A percentile compares a stretch with the other conserved stretches of the same genome.
Conservation (phyloP, 345 rosid genomes). For the Syzygium aqueum region DNA sequence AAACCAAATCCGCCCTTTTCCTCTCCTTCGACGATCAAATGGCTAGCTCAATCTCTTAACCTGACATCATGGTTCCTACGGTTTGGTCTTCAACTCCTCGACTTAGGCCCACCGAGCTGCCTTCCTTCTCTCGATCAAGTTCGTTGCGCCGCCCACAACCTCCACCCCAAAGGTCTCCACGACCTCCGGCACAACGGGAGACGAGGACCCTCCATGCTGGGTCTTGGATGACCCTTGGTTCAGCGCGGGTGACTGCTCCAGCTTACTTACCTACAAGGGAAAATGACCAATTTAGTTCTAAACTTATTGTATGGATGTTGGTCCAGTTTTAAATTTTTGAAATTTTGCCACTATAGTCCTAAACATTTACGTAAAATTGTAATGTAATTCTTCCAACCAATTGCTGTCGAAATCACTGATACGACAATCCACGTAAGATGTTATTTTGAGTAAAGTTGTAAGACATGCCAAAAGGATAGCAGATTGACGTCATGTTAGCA, state of each 20-base stretch:
- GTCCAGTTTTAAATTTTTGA: accelerated
- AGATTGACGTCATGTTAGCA: accelerated
- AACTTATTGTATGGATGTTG: neutral
- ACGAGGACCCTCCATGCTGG: neutral
- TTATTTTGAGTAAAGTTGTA: neutral
- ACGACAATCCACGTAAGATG: accelerated
- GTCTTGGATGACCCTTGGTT: neutral
- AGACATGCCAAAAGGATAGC: accelerated
- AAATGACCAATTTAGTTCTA: neutral
- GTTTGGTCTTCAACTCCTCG: neutral
- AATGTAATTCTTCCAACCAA: accelerated
- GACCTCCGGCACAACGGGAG: neutral
- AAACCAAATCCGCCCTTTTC: neutral
- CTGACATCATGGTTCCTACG: neutral
- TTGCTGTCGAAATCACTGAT: accelerated
- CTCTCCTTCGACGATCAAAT: neutral
- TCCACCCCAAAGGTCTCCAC: too few species aligned
- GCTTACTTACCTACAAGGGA: accelerated
- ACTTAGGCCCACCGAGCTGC: too few species aligned
- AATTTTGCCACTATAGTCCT: neutral
- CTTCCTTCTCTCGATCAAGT: too few species aligned
- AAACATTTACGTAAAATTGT: neutral
- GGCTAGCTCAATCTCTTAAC: neutral
- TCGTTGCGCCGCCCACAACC: too few species aligned
- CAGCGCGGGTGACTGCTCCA: neutral